These are phyloP conservation scores for Parascedosporium putredinis DNA, from an alignment of 2,329 filamentous ascomycete genomes.

Conservation along the genomic window DNA sequence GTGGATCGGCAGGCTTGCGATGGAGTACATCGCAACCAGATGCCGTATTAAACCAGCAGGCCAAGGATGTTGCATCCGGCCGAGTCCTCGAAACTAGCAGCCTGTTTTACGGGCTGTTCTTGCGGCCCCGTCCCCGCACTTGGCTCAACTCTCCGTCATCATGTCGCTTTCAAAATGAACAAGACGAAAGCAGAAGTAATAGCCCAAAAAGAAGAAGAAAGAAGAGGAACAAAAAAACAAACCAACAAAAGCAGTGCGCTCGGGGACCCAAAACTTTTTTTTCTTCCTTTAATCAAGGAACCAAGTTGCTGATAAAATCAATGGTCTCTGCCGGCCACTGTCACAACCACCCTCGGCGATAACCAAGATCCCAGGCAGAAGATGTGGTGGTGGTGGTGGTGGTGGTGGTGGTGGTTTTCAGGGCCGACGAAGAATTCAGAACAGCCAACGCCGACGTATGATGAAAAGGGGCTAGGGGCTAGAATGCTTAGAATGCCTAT, in stretches of 20 bases:
- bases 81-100: slow-evolving; percentile 2
- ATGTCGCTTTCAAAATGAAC: too few relatives aligned
- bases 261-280: neutral
- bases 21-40: neutral
- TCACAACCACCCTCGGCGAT: too few relatives aligned
- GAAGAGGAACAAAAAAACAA: too few relatives aligned
- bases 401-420: too few relatives aligned
- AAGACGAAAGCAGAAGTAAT: too few relatives aligned
- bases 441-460: neutral
- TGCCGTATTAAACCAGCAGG: slow-evolving; percentile 5
- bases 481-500: neutral
- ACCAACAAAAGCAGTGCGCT: neutral
- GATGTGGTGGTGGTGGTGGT: too few relatives aligned
- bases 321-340: too few relatives aligned
- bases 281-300: too few relatives aligned
- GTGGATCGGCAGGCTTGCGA: slow-evolving; percentile 5
- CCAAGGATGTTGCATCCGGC: neutral
- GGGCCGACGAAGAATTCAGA: neutral
- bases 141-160: neutral
- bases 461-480: neutral
- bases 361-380: too few relatives aligned
- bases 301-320: too few relatives aligned
- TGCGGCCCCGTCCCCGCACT: neutral
- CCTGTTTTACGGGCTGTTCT: too few relatives aligned
- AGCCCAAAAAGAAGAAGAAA: neutral